Evolutionary conservation across 345 rosid species (phyloP).

Genomic region (Cochlearia excelsa): DNA sequence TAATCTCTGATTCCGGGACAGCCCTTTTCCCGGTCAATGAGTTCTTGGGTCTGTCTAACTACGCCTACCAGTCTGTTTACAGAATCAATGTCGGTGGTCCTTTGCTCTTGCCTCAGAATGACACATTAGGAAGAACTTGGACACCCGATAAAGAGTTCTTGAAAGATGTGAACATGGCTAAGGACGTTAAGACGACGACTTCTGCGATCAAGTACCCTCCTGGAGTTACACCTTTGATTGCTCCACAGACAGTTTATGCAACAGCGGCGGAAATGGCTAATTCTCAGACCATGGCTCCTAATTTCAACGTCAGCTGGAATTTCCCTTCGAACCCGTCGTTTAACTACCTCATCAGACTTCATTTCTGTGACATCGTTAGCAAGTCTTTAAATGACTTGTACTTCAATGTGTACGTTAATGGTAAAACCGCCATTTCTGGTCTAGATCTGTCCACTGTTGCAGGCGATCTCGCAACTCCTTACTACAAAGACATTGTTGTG

Average conservation of each 20-base stretch:
- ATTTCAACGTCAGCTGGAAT: constrained; percentile 69
- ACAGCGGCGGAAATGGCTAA: constrained; percentile 61
- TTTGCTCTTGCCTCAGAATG: constrained; percentile 52
- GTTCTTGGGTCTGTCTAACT: constrained; percentile 44
- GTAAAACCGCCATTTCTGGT: constrained; percentile 59
- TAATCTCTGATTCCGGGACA: constrained; percentile 52
- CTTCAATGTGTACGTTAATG: constrained; percentile 68
- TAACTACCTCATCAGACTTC: constrained; percentile 59
- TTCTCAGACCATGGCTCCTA: constrained; percentile 39
- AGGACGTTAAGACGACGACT: constrained; percentile 35
- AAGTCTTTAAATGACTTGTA: constrained; percentile 63
- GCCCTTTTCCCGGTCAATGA: constrained; percentile 51
- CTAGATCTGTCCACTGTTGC: constrained; percentile 59
- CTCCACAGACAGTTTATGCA: constrained; percentile 63
- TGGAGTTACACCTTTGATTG: constrained; percentile 55
- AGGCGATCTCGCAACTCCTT: constrained; percentile 47
- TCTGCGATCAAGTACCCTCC: constrained; percentile 47
- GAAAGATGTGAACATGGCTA: constrained; percentile 44
- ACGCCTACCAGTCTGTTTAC: constrained; percentile 52
- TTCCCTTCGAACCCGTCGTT: constrained; percentile 53
- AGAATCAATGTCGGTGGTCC: constrained; percentile 80
- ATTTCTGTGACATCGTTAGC: constrained; percentile 79
- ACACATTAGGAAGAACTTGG: constrained; percentile 61
- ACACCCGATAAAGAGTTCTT: constrained; percentile 49
- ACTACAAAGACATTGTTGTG: constrained; percentile 69